A percentile compares a stretch with the other conserved stretches of the same genome.
These are phyloP conservation scores for Septoria petroselini DNA, from an alignment of 2,329 filamentous ascomycete species.

Conservation along the genomic window DNA sequence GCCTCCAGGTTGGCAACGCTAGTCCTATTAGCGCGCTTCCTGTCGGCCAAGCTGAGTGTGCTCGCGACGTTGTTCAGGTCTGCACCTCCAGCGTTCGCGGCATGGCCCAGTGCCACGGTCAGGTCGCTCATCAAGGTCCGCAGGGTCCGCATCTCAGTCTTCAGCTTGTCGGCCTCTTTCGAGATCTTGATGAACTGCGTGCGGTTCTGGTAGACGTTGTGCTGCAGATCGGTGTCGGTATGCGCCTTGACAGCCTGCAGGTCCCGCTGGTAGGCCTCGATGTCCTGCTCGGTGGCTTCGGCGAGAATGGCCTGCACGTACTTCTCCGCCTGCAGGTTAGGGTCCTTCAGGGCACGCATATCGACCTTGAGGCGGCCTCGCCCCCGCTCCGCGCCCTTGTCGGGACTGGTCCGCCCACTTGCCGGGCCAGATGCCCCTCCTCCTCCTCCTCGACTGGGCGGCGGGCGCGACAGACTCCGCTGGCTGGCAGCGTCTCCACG, in stretches of 20 bases:
- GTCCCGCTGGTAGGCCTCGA: slow-evolving; percentile 73
- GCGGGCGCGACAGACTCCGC: slow-evolving; percentile 8
- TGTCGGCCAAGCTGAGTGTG: slow-evolving; percentile 39
- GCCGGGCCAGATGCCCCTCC: slow-evolving; percentile 3
- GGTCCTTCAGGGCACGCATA: slow-evolving; percentile 72
- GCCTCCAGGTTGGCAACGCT: slow-evolving; percentile 75
- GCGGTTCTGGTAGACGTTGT: slow-evolving; percentile 94
- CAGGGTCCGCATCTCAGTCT: slow-evolving; percentile 89
- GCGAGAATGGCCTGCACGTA: slow-evolving; percentile 62
- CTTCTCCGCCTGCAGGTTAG: slow-evolving; percentile 74
- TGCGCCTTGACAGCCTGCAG: slow-evolving; percentile 73
- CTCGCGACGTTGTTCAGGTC: slow-evolving; percentile 39
- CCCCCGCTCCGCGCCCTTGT: slow-evolving; percentile 19
- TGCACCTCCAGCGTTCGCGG: slow-evolving; percentile 42
- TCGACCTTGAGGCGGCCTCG: slow-evolving; percentile 63
- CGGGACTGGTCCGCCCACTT: slow-evolving; percentile 39
- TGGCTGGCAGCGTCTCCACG: slow-evolving; percentile 24
- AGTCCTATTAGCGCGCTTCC: slow-evolving; percentile 73
- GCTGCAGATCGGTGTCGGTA: slow-evolving; percentile 80
- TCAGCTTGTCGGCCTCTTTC: slow-evolving; percentile 97
- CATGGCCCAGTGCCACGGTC: slow-evolving; percentile 53
- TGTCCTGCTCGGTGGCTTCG: slow-evolving; percentile 84
- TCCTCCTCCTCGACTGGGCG: background rate
- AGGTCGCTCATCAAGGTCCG: slow-evolving; percentile 89
- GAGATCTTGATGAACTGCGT: slow-evolving; percentile 99